A percentile compares a stretch with the other conserved stretches of the same genome.
phyloP scores from a whole-genome alignment of 352 stramenopile genomes.

The Pseudoperonospora humuli region DNA sequence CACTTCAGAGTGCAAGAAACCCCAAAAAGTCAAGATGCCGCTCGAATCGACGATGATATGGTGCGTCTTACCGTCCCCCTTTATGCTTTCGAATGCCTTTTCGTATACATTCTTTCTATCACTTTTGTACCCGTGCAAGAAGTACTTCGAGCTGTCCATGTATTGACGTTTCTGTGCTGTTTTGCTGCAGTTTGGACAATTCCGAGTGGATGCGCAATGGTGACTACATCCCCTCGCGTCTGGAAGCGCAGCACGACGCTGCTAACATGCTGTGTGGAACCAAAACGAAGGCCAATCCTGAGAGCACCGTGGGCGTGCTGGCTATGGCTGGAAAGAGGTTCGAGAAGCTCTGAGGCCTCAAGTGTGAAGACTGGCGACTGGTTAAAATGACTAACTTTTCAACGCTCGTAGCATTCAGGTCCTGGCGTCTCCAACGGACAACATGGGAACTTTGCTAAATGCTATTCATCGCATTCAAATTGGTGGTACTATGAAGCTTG shows the following conservation, averaged over 20 bases:
- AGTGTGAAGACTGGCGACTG: neutral
- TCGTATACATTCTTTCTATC: neutral
- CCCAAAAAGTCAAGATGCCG: constrained; percentile 45
- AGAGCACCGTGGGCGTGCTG: constrained; percentile 97
- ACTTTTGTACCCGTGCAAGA: neutral
- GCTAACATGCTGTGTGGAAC: constrained; percentile 95
- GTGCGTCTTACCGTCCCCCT: constrained; percentile 24
- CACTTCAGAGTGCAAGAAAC: constrained; percentile 9
- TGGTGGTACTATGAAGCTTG: constrained; percentile 88
- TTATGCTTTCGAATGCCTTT: neutral
- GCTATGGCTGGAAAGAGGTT: constrained; percentile 90
- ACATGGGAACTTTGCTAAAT: constrained; percentile 95
- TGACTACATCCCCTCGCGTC: constrained; percentile 97
- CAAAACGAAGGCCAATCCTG: constrained; percentile 97
- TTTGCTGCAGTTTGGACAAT: constrained; percentile 85
- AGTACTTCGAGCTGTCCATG: neutral
- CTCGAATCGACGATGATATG: constrained; percentile 87
- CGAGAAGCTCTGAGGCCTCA: neutral
- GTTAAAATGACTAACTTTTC: neutral
- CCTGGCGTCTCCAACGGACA: constrained; percentile 94
- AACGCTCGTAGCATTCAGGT: constrained; percentile 77
- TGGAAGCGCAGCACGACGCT: constrained; percentile 97
- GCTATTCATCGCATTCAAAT: constrained; percentile 90
- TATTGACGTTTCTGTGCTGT: constrained; percentile 8
- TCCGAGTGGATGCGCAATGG: constrained; percentile 99